Evolutionary conservation across 2,329 filamentous ascomycete species (phyloP), one percentile per base, ranked within the genome.

Genomic region (Phialemoniopsis sp.): DNA sequence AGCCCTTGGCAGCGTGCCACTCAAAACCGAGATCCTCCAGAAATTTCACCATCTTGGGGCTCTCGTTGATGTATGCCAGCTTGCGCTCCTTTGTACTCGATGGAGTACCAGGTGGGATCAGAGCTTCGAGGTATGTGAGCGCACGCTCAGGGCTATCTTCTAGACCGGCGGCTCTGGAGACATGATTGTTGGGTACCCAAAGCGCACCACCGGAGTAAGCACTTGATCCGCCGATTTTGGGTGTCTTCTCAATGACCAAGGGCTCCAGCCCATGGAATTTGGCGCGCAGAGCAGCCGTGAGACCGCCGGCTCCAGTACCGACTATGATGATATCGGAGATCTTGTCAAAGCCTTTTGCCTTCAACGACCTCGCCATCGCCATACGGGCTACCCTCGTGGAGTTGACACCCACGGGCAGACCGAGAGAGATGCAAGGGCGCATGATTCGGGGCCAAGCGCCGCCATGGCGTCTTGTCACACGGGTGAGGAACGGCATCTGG

Each of bases 141-240:
- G 55, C 55, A 13, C 50, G 40, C 12, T 52, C 47, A 2, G 38
- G 26, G 37, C 45, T 56, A 45, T 62, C 59, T 21, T 42, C 7
- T 3, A 52, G 48, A 26, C 21, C 6, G 28, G 45, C 43, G 33
- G 43, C 38, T 18, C 45, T 41, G 8, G 56, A 26, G 33, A 6
- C 21, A 6, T 53, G 49, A 28, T 53, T 57, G 37, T 54, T 52
- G 3, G 62, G 61, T 10, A 64, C 52, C 61, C 61, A 65, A 18
- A 57, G 41, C 3, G 49, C 53, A 14, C 56, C 55, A 14, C 60
- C 60, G 3, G 60, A 64, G 33, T 53, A 60, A n/a, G 51, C 50
- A 9, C 59, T 51, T 2, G 60, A 55, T 14, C 62, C 62, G 10
- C 60, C 62, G 28, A 62, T 42, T 17, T 49, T 53, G 26, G 44